Percentiles rank a stretch among this genome's conserved stretches.
Evolutionary conservation across 371 early-diverging fungal species (phyloP).

Genomic region (Lichtheimia corymbifera): DNA sequence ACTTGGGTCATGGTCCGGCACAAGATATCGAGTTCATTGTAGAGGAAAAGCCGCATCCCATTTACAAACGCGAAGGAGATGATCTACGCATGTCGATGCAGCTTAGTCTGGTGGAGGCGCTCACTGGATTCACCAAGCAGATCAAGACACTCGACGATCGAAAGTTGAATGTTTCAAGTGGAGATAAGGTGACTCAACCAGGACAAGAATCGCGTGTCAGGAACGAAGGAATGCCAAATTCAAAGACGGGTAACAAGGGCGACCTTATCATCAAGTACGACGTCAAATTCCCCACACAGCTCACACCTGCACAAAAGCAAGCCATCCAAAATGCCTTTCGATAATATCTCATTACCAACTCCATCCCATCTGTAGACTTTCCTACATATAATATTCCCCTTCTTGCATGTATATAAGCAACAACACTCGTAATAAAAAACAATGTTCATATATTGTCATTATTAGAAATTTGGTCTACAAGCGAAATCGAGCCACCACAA

Average conservation of each 20-base stretch:
- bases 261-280: slow-evolving; percentile 79
- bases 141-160: slow-evolving; percentile 83
- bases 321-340: slow-evolving; percentile 39
- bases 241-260: slow-evolving; percentile 81
- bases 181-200: slow-evolving; percentile 67
- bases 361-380: background rate
- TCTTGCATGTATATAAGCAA: background rate
- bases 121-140: slow-evolving; percentile 76
- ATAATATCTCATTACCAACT: background rate
- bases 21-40: slow-evolving; percentile 96
- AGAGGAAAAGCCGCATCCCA: slow-evolving; percentile 90
- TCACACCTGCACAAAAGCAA: slow-evolving; percentile 75
- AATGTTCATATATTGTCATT: no score
- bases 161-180: slow-evolving; percentile 64
- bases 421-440: no score
- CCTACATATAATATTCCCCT: background rate
- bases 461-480: slow-evolving; percentile 19
- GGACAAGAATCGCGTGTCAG: slow-evolving; percentile 74
- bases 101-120: slow-evolving; percentile 78
- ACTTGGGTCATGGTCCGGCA: slow-evolving; percentile 71
- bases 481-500: slow-evolving; percentile 53
- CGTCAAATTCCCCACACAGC: slow-evolving; percentile 77
- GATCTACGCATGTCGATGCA: slow-evolving; percentile 70
- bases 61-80: slow-evolving; percentile 89
- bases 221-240: slow-evolving; percentile 94